Evolutionary conservation across 495 filamentous ascomycete genomes (phyloP).

Genomic region (Trypethelium eluteriae): DNA sequence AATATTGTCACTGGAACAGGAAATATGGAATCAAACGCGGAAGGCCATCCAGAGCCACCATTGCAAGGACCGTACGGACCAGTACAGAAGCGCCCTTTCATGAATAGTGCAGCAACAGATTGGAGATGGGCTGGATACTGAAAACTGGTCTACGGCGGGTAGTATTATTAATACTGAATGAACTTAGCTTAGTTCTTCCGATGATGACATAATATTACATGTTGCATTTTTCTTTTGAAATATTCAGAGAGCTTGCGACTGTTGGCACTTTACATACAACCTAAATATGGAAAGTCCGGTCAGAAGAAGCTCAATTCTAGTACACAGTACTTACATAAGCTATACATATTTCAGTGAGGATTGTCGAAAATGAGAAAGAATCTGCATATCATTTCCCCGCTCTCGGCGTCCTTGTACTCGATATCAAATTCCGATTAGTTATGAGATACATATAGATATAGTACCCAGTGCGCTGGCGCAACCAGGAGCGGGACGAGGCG

Average conservation of each 20-base stretch:
- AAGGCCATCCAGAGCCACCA: background rate
- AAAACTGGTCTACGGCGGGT: background rate
- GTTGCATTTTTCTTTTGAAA: background rate
- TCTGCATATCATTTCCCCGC: too few relatives aligned
- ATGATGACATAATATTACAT: background rate
- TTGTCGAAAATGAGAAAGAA: too few relatives aligned
- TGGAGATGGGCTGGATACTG: slow-evolving; percentile 2
- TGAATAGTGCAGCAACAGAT: background rate
- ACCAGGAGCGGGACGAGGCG: too few relatives aligned
- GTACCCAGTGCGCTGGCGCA: too few relatives aligned
- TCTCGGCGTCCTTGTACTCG: too few relatives aligned
- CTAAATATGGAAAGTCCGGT: too few relatives aligned
- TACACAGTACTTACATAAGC: too few relatives aligned
- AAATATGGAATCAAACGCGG: background rate
- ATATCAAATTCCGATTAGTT: too few relatives aligned
- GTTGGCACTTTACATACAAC: too few relatives aligned
- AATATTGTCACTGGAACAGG: background rate
- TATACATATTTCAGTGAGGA: too few relatives aligned
- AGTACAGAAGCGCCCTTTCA: background rate
- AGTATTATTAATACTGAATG: too few relatives aligned
- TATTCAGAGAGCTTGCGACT: background rate
- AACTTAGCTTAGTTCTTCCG: background rate
- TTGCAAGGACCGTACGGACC: background rate
- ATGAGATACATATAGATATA: too few relatives aligned
- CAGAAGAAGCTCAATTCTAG: background rate